Base-by-base conservation (phyloP, 75 land plant genomes). In the Cryptomeria japonica region DNA sequence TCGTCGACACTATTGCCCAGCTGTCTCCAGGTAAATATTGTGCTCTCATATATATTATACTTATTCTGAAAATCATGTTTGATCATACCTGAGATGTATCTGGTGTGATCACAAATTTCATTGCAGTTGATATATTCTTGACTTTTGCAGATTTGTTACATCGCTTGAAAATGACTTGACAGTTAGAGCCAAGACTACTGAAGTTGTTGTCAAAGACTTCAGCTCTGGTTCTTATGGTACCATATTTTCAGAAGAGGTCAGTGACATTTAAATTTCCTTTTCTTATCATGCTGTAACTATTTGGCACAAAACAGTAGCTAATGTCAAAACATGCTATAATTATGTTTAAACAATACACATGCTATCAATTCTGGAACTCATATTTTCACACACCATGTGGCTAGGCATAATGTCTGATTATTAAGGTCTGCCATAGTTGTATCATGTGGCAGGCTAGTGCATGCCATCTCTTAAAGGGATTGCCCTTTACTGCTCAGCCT, bases 141-240 rank as follows among this genome's bases (percentile, higher is more conserved):
- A 72, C 19, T 36, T 28, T 86, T 32, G 51, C 90, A 98, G 99
- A 87, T 98, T 98, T 91, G 96, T 98, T 77, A 88, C 88, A 49
- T 97, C 99, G 0, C 95, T 98, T 80, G 99, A 97, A 93, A 94
- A 91, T 78, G 99, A 98, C 86, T 90, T 98, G 88, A 97, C 99
- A 19, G 95, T 97, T 16, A 92, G 95, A 89, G 88, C 95, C 37
- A 97, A 96, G 89, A 96, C 99, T 11, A 90, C 96, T 58, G 99
- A 98, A 89, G 88, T 98, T 4, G 49, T 88, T 72, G 88, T 98
- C 55, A 87, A 90, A 70, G 99, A 98, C 90, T 98, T 98, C 90
- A 93, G 96, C 88, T 95, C 98, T 42, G 97, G 96, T 87, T 98
- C 99, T 25, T 98, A 98, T 91, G 92, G 94, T 38, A 98, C 99